Evolutionary conservation across 441 rosid genomes (phyloP), one percentile per base, ranked within the genome.

Genomic region (Oxalis stricta): DNA sequence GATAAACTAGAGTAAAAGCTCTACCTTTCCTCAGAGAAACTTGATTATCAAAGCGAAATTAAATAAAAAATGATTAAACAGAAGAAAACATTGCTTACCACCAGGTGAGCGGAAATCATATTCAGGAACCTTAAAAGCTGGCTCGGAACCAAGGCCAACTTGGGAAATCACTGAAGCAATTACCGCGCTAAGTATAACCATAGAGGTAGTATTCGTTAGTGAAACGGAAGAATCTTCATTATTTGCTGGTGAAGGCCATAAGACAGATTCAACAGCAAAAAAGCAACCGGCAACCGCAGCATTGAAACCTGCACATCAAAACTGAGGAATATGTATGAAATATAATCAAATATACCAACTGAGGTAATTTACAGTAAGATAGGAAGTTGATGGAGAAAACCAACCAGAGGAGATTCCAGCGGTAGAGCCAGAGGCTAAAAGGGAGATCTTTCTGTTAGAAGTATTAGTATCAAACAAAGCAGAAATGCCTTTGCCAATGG

Each of bases 201-300:
- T 74, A 7, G 95, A 89, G 23, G 97, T 84, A 10, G 92, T 66
- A 51, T 77, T 84, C 15, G 95, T 67, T 48, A 79, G 83, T 3
- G 89, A 75, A 1, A 60, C 21, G 14, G 86, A 65, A 14, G 73
- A 70, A 44, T 74, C 76, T n/a, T n/a, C n/a, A n/a, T n/a, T n/a
- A n/a, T n/a, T n/a, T 26, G 42, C 47, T 1, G 79, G 75, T 0
- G 94, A 73, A 33, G 91, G 94, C 94, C 97, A 79, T 63, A 88
- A 58, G 46, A 84, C 94, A 2, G 95, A 88, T 55, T 88, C 97
- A 33, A 84, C 88, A 7, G 94, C 94, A 9, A 84, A 89, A 65
- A 84, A 89, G 44, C 95, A 89, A 44, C 95, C 94, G 45, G 92
- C 94, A 57, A 89, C 97, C 26, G 97, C 95, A 36, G 97, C 92